These are phyloP conservation scores for Gymnopilus junonius DNA, from an alignment of 768 basidiomycete species.

Conservation along the genomic window DNA sequence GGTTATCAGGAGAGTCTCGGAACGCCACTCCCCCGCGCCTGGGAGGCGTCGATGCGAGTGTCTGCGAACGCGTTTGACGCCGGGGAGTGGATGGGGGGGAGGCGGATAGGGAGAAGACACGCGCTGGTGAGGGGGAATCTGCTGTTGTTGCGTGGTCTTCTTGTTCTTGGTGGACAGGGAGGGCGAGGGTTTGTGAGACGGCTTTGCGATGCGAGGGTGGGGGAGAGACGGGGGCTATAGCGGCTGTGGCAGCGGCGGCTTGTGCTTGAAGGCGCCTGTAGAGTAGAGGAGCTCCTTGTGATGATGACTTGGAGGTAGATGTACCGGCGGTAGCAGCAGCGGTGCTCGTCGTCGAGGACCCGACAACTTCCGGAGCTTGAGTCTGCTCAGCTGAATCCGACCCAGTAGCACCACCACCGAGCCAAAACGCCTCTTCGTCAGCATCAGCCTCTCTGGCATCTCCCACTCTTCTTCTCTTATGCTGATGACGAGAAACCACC, in stretches of 20 bases:
- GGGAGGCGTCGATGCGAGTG: background rate
- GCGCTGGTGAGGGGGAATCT: constrained; percentile 1
- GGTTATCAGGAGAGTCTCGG: constrained; percentile 73
- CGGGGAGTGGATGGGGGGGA: constrained; percentile 45
- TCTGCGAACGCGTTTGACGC: constrained; percentile 27
- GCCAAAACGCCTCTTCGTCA: constrained; percentile 60
- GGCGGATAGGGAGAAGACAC: background rate
- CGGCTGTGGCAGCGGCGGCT: constrained; percentile 21
- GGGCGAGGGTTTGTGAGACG: background rate
- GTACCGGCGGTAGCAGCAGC: background rate
- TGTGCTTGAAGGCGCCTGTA: constrained; percentile 39
- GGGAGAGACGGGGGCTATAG: constrained; percentile 60
- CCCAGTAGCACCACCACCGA: constrained; percentile 37
- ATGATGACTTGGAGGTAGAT: constrained; percentile 14
- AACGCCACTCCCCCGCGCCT: constrained; percentile 25
- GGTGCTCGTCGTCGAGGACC: too few relatives aligned
- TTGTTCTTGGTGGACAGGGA: background rate
- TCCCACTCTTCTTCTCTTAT: constrained; percentile 45
- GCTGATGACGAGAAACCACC: constrained; percentile 9
- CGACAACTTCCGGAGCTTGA: constrained; percentile 20
- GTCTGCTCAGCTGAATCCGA: constrained; percentile 5
- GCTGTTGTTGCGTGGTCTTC: background rate
- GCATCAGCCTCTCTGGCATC: constrained; percentile 34
- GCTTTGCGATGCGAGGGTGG: constrained; percentile 64
- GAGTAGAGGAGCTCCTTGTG: constrained; percentile 38